phyloP scores from a whole-genome alignment of 257 asterid genomes.

The Lycium ferocissimum region DNA sequence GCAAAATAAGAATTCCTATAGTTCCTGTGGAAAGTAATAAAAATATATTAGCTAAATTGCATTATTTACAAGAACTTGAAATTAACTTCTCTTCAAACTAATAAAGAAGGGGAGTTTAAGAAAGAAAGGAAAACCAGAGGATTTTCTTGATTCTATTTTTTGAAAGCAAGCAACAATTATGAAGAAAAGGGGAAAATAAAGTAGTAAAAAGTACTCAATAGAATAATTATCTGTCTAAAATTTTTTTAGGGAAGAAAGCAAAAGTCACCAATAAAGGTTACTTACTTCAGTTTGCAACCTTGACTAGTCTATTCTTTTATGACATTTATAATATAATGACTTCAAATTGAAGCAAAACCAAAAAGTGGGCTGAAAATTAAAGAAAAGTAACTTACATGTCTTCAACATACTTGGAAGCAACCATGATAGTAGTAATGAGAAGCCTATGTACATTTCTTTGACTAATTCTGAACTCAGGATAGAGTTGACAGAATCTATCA shows the following conservation, averaged over 20 bases:
- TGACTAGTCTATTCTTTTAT: background rate
- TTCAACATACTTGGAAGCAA: constrained; percentile 92
- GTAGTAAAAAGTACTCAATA: background rate
- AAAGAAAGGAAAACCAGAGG: background rate
- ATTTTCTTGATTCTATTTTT: background rate
- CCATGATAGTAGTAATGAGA: constrained; percentile 87
- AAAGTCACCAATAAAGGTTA: constrained; percentile 9
- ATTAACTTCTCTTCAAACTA: background rate
- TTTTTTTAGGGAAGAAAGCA: constrained; percentile 3
- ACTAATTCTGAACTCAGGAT: constrained; percentile 74
- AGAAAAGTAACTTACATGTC: constrained; percentile 68
- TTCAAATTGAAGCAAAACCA: constrained; percentile 12
- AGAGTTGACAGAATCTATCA: constrained; percentile 73
- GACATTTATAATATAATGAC: background rate
- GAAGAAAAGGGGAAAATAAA: background rate
- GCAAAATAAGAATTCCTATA: constrained; percentile 91
- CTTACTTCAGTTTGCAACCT: constrained; percentile 9
- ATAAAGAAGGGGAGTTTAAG: background rate
- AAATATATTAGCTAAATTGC: background rate
- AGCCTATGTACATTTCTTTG: constrained; percentile 76
- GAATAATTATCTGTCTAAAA: background rate
- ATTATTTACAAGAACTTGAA: background rate
- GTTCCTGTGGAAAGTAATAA: constrained; percentile 62
- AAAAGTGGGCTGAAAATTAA: background rate
- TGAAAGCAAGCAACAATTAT: background rate